These are phyloP conservation scores for Scleromitrula shiraiana DNA, from an alignment of 2,329 filamentous ascomycete genomes.

Conservation along the genomic window DNA sequence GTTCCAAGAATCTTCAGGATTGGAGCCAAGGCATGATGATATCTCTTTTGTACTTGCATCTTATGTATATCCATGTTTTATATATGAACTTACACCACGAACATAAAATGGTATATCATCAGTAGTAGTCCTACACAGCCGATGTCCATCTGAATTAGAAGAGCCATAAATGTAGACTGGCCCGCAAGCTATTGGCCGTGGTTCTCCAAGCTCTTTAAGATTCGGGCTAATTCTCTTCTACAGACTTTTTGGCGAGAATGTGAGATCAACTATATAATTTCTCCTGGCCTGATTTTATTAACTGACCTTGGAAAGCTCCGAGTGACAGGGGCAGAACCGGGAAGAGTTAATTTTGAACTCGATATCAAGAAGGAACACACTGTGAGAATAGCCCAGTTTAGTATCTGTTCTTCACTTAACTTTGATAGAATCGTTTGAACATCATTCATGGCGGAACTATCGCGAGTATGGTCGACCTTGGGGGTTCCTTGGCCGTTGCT, in stretches of 20 bases:
- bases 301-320: conserved; percentile 45
- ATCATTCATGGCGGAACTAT: conserved; percentile 75
- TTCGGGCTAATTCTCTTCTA: conserved; percentile 5
- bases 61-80: background rate
- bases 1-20: conserved; percentile 66
- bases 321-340: conserved; percentile 54
- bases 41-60: background rate
- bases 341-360: conserved; percentile 68
- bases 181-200: too few relatives aligned
- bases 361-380: conserved; percentile 69
- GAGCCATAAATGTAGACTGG: too few relatives aligned
- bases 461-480: conserved; percentile 64
- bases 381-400: conserved; percentile 38
- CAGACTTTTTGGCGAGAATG: conserved; percentile 30
- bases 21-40: conserved; percentile 69
- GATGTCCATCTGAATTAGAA: too few relatives aligned
- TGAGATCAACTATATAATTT: conserved; percentile 14
- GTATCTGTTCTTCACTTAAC: background rate
- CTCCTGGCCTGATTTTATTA: background rate
- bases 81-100: background rate
- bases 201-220: too few relatives aligned
- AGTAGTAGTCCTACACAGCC: background rate
- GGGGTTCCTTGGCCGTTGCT: conserved; percentile 57
- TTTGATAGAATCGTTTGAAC: conserved; percentile 59
- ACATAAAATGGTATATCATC: background rate